These are phyloP conservation scores for Penicillium sp. DNA, from an alignment of 2,329 filamentous ascomycete species.

Conservation along the genomic window DNA sequence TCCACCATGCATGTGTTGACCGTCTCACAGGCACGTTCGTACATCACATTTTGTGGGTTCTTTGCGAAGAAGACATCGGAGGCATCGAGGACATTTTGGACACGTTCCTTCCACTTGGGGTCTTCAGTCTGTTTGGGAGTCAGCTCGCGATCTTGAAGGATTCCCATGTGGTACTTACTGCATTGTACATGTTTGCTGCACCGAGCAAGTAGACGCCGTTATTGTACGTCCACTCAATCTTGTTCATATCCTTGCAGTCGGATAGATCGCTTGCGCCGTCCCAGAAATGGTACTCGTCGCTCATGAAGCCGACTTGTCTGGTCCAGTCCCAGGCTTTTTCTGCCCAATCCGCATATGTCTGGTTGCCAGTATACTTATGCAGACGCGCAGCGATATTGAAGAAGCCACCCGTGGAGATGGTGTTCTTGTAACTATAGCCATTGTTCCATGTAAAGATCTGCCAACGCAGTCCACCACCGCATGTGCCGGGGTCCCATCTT, in stretches of 20 bases:
- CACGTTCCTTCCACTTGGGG: conserved; percentile 50
- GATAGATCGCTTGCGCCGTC: conserved; percentile 52
- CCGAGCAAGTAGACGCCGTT: conserved; percentile 53
- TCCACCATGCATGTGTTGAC: conserved; percentile 57
- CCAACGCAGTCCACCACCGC: conserved; percentile 62
- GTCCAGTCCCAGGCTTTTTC: conserved; percentile 60
- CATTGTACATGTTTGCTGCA: conserved; percentile 55
- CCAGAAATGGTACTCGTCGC: conserved; percentile 49
- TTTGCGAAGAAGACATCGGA: conserved; percentile 51
- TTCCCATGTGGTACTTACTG: conserved; percentile 29
- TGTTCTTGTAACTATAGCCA: conserved; percentile 34
- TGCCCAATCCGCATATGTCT: conserved; percentile 57
- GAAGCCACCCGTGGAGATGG: conserved; percentile 33
- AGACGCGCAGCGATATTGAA: conserved; percentile 32
- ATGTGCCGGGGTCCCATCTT: conserved; percentile 64
- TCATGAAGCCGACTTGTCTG: conserved; percentile 48
- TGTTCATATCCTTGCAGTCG: conserved; percentile 51
- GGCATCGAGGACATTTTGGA: conserved; percentile 52
- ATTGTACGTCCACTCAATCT: conserved; percentile 57
- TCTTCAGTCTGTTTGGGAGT: conserved; percentile 32
- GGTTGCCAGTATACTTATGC: conserved; percentile 30
- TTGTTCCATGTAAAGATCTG: conserved; percentile 35
- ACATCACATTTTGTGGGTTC: conserved; percentile 48
- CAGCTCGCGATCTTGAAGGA: neutral
- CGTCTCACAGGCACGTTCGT: conserved; percentile 57